Conservation (phyloP, 2,329 filamentous ascomycete species). For the Ascosphaera apis region DNA sequence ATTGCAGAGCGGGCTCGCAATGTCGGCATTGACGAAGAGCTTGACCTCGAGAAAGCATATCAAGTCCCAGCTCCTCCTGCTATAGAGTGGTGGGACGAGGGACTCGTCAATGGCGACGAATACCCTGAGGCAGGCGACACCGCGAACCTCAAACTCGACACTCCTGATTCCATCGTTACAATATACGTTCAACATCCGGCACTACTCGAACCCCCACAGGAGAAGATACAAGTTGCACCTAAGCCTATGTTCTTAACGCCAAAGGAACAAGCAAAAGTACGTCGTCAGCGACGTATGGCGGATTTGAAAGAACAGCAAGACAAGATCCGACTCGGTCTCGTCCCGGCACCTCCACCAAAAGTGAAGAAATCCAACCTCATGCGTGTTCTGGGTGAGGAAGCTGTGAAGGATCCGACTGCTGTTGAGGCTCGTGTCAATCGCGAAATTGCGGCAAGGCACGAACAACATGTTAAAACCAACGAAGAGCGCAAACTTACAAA, state of each 20-base stretch:
- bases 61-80: conserved; percentile 62
- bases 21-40: conserved; percentile 80
- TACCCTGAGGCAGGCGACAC: conserved; percentile 49
- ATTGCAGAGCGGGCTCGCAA: conserved; percentile 74
- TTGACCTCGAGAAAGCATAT: conserved; percentile 75
- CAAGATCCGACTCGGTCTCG: conserved; percentile 76
- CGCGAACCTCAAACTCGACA: conserved; percentile 46
- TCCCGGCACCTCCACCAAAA: conserved; percentile 78
- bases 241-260: conserved; percentile 85
- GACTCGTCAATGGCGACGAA: conserved; percentile 47
- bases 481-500: conserved; percentile 71
- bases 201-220: conserved; percentile 72
- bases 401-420: conserved; percentile 88
- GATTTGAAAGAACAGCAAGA: conserved; percentile 91
- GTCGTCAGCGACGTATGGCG: conserved; percentile 72
- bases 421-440: conserved; percentile 85
- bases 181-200: conserved; percentile 84
- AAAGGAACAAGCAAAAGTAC: conserved; percentile 76
- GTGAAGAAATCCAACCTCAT: conserved; percentile 96
- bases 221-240: conserved; percentile 51
- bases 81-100: conserved; percentile 97
- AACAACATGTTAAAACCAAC: conserved; percentile 56
- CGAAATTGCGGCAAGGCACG: conserved; percentile 69
- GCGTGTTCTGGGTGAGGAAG: conserved; percentile 80
- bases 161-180: conserved; percentile 69